Evolutionary conservation across 108 stramenopile species (phyloP).

Genomic region (Nannochloropsis oceanica): DNA sequence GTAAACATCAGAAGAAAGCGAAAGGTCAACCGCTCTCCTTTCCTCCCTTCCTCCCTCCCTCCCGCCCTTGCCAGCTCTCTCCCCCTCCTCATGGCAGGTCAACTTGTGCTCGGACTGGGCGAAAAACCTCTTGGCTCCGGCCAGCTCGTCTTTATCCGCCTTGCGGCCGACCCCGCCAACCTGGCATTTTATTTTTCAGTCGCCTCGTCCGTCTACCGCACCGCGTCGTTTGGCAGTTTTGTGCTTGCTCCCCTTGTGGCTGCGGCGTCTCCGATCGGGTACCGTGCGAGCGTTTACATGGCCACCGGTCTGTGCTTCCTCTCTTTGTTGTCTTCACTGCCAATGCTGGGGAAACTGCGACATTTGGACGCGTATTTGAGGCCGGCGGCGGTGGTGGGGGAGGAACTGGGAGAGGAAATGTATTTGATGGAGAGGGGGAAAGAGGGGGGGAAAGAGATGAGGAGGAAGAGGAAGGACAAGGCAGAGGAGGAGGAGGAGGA

Average conservation of each 20-base stretch:
- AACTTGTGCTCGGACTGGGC: background rate
- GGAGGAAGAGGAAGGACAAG: background rate
- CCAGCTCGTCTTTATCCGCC: background rate
- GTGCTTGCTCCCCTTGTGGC: background rate
- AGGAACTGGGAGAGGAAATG: background rate
- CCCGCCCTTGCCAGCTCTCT: background rate
- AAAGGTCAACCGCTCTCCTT: no score
- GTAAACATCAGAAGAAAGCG: no score
- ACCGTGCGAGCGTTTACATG: background rate
- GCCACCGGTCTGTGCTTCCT: background rate
- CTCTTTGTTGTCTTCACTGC: background rate
- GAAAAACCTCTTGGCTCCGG: background rate
- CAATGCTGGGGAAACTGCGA: background rate
- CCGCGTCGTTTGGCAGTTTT: background rate
- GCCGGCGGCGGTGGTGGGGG: background rate
- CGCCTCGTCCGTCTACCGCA: background rate
- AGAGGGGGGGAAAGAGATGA: background rate
- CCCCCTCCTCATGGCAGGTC: background rate
- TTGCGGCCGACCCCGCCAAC: background rate
- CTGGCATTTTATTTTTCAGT: background rate
- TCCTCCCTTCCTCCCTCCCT: background rate
- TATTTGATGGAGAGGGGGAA: background rate
- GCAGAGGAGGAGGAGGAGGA: background rate
- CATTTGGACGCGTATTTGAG: background rate
- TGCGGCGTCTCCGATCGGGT: background rate